Evolutionary conservation across 805 yeast species (phyloP).

Genomic region (Candida incommunis): DNA sequence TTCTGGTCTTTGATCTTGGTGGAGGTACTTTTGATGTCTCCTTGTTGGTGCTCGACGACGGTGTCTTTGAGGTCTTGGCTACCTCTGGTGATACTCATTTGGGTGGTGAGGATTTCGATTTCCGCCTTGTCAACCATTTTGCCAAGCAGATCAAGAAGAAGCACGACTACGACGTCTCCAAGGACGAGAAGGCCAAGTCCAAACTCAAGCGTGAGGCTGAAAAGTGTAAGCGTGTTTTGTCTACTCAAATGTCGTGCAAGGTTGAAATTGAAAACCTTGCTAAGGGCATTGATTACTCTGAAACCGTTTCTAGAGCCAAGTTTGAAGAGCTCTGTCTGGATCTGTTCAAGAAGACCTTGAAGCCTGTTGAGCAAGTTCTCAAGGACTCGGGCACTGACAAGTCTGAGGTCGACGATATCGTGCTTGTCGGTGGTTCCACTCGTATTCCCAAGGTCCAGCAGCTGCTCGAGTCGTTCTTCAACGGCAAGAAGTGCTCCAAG

Average conservation of each 20-base stretch:
- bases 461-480: constrained; percentile 76
- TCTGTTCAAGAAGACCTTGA: constrained; percentile 47
- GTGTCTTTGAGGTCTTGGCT: constrained; percentile 85
- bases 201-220: constrained; percentile 95
- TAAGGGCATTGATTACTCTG: constrained; percentile 92
- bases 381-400: constrained; percentile 84
- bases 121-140: constrained; percentile 77
- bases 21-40: constrained; percentile 98
- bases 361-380: constrained; percentile 91
- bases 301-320: constrained; percentile 92
- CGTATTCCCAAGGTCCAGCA: constrained; percentile 98
- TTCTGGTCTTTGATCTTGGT: constrained; percentile 87
- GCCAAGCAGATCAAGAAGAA: constrained; percentile 80
- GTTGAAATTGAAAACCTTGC: constrained; percentile 90
- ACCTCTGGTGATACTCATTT: constrained; percentile 95
- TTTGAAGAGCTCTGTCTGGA: constrained; percentile 54
- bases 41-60: constrained; percentile 72
- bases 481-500: constrained; percentile 92
- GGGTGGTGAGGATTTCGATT: constrained; percentile 96
- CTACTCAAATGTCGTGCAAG: constrained; percentile 90
- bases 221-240: constrained; percentile 93
- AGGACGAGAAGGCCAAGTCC: constrained; percentile 75
- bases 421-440: constrained; percentile 97
- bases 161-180: constrained; percentile 68
- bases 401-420: constrained; percentile 85